Base-by-base conservation (phyloP, 306 rosid species). In the Vigna reflexopilosa region DNA sequence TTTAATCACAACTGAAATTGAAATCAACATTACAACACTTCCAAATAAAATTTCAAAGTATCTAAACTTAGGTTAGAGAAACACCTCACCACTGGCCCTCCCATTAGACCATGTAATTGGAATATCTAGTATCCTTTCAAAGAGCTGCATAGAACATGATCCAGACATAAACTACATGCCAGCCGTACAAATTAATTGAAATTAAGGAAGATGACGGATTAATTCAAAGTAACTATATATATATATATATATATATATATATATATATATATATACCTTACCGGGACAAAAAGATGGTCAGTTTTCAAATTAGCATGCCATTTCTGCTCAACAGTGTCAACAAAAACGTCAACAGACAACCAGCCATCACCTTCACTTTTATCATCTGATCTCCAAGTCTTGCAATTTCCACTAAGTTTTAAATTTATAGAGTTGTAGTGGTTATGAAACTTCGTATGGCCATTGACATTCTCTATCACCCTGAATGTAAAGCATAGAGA, bases 81-180 rank as follows among this genome's bases (percentile, higher is more conserved):
- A 88, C 86, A 95, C 98, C 98, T 95, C 96, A 77, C 98, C 98
- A 11, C 89, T 91, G 64, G 93, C 91, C 87, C 95, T 87, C 70
- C 98, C 98, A 80, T 87, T 83, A 58, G 92, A 90, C 98, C 97
- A 95, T 64, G 82, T 72, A 76, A 95, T 87, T 75, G 98, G 98
- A 88, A 92, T 90, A 59, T 81, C 93, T 67, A 95, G 84, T 74
- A 95, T 88, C 87, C 97, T 88, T 85, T 95, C 98, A 87, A 95
- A 95, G 72, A 95, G 89, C 98, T 95, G 97, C 87, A 82, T 22
- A 79, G 81, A 67, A 77, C 64, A 70, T 77, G 80, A 68, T 54
- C 45, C 71, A 72, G 57, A 58, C 80, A 81, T 77, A 73, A 68
- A 52, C 73, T 40, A 65, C 49, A 38, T 77, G 70, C 73, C 54